phyloP scores from a whole-genome alignment of 192 early-diverging fungal species.

The Podochytrium sp. region DNA sequence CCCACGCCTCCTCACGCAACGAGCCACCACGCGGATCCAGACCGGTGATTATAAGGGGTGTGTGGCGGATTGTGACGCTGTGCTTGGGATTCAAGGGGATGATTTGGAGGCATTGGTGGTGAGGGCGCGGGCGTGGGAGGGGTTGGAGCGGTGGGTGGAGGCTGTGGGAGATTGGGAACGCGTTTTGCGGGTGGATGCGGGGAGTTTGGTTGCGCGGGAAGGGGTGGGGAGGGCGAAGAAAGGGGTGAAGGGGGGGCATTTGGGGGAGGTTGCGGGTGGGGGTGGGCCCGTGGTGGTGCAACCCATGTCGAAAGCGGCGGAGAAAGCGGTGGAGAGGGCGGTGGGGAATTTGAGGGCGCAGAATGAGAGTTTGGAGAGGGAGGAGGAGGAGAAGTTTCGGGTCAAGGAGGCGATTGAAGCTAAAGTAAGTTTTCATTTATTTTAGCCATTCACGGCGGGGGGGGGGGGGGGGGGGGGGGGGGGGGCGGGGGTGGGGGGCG shows the following conservation, averaged over 20 bases:
- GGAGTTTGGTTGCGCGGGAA: slow-evolving; percentile 41
- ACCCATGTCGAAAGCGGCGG: background rate
- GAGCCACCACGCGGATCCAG: slow-evolving; percentile 80
- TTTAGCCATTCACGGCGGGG: too few species aligned
- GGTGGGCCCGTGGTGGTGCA: background rate
- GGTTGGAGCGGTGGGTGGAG: slow-evolving; percentile 76
- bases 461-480: too few species aligned
- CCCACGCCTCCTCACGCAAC: slow-evolving; percentile 80
- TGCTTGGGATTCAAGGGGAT: slow-evolving; percentile 50
- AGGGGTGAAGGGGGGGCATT: slow-evolving; percentile 34
- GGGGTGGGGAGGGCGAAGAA: slow-evolving; percentile 64
- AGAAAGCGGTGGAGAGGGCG: slow-evolving; percentile 49
- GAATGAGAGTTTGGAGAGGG: slow-evolving; percentile 68
- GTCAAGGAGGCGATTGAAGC: slow-evolving; percentile 81
- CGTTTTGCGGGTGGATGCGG: slow-evolving; percentile 31
- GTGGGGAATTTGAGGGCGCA: slow-evolving; percentile 78
- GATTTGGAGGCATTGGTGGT: slow-evolving; percentile 82
- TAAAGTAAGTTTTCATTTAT: slow-evolving; percentile 47
- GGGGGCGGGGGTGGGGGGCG: too few species aligned
- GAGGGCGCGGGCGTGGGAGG: slow-evolving; percentile 80
- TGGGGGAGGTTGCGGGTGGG: background rate
- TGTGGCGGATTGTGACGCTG: slow-evolving; percentile 68
- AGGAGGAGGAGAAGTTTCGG: slow-evolving; percentile 77
- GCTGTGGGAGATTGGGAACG: slow-evolving; percentile 58
- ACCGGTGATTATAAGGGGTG: slow-evolving; percentile 79